phyloP scores from a whole-genome alignment of 768 basidiomycete genomes.

The Lactarius tabidus region DNA sequence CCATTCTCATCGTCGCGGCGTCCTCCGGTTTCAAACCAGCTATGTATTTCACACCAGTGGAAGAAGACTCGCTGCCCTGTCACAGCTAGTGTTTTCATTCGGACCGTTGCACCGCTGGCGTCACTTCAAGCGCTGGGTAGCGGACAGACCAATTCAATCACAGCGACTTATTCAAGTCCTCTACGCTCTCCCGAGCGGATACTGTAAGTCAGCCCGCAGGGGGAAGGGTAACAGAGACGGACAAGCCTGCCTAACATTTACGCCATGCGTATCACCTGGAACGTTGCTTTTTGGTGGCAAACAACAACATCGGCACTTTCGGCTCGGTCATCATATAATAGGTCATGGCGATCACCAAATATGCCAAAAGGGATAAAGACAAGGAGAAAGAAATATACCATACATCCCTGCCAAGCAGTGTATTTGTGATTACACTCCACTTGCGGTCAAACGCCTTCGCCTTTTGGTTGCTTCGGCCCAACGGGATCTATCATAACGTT shows the following conservation, averaged over 20 bases:
- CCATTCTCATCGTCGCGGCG: not conserved
- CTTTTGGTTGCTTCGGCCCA: not conserved
- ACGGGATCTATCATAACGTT: not conserved
- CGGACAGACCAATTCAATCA: not conserved
- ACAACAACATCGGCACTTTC: not conserved
- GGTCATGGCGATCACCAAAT: not conserved
- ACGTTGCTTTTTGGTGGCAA: no score
- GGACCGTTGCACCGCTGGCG: not conserved
- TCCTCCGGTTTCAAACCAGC: not conserved
- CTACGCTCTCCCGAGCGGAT: slow-evolving; percentile 9
- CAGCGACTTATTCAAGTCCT: slow-evolving; percentile 5
- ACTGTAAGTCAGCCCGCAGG: not conserved
- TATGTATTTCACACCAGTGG: not conserved
- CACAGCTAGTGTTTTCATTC: slow-evolving; percentile 21
- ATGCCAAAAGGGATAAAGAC: slow-evolving; percentile 2
- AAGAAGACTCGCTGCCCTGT: not conserved
- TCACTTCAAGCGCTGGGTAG: not conserved
- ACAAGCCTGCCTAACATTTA: not conserved
- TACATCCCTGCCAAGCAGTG: not conserved
- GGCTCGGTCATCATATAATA: slow-evolving; percentile 8
- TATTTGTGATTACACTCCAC: slow-evolving; percentile 9
- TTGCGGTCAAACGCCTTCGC: slow-evolving; percentile 8
- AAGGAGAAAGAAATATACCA: slow-evolving; percentile 1
- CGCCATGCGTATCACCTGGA: slow-evolving; percentile 1
- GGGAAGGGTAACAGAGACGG: slow-evolving; percentile 7